Evolutionary conservation across 2,329 filamentous ascomycete genomes (phyloP), one percentile per base, ranked within the genome.

Genomic region (Ophiostoma populinum): DNA sequence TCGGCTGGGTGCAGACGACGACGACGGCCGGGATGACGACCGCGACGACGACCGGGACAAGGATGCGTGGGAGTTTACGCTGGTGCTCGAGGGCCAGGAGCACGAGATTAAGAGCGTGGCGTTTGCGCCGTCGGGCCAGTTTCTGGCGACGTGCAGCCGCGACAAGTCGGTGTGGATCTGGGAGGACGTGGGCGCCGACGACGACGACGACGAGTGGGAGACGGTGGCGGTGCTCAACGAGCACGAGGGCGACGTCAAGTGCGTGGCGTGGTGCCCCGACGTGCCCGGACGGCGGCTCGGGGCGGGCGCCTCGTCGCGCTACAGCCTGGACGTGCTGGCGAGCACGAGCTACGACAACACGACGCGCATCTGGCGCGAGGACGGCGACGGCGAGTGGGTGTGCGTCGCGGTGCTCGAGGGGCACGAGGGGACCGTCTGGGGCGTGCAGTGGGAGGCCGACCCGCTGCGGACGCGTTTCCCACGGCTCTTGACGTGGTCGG

Each of bases 111-210:
- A 94, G 62, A 63, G 69, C 20, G 72, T 87, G 42, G 65, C 70
- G 2, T 92, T 85, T 59, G 75, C 68, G 13, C 75, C 80, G 0
- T 71, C 70, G 0, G 80, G 80, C 1, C 71, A 78, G 41, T 75
- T 83, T 47, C 67, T 98, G 5, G 90, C 90, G 6, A 94, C 86
- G 0, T 94, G 86, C 55, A 80, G 75, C 35, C 70, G 90, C 32
- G 90, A 98, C 54, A 95, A 95, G 60, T 80, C 73, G 12, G 82
- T 95, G 13, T 98, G 90, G 90, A 82, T 98, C 47, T 98, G 90
- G 90, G 90, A 98, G 56, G 90, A 95, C 53, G 70, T 94, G 36
- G 70, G 70, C 25, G 57, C 58, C 7, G 58, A 61, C 37, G 77
- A 80, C 45, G 80, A 77, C 12, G 86, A 92, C 37, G 87, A 93